Evolutionary conservation across 1,139 yeast species (phyloP).

Genomic region (Yamadazyma kanchanaburiensis): DNA sequence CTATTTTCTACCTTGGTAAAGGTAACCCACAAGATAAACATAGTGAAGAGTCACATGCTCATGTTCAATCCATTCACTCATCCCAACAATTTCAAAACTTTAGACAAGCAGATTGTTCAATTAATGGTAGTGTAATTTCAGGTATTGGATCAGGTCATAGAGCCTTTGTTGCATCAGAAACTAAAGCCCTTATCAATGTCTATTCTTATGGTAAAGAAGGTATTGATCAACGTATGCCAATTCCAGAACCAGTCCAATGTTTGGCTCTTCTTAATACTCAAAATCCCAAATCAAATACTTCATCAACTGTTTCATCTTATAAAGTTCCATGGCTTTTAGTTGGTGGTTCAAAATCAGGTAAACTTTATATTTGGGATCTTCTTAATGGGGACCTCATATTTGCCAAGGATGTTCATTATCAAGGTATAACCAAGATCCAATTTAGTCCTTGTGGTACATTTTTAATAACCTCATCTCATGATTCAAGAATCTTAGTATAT

Average conservation of each 20-base stretch:
- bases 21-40: conserved; percentile 49
- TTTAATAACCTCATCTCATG: conserved; percentile 74
- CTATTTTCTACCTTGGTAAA: conserved; percentile 51
- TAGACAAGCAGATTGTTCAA: conserved; percentile 52
- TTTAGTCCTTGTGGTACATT: conserved; percentile 67
- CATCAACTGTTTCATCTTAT: conserved; percentile 18
- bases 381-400: conserved; percentile 71
- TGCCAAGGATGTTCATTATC: conserved; percentile 84
- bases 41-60: conserved; percentile 47
- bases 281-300: conserved; percentile 16
- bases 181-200: conserved; percentile 71
- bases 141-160: conserved; percentile 44
- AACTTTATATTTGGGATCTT: conserved; percentile 81
- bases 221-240: conserved; percentile 76
- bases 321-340: conserved; percentile 66
- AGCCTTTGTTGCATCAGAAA: conserved; percentile 59
- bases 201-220: conserved; percentile 78
- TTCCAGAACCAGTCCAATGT: conserved; percentile 75
- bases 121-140: conserved; percentile 44
- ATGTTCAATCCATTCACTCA: conserved; percentile 48
- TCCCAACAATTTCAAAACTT: conserved; percentile 49
- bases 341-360: conserved; percentile 72
- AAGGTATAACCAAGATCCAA: conserved; percentile 57
- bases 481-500: conserved; percentile 80
- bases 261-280: conserved; percentile 48